Conservation (phyloP, 441 rosid species). For the Daphne laureola region DNA sequence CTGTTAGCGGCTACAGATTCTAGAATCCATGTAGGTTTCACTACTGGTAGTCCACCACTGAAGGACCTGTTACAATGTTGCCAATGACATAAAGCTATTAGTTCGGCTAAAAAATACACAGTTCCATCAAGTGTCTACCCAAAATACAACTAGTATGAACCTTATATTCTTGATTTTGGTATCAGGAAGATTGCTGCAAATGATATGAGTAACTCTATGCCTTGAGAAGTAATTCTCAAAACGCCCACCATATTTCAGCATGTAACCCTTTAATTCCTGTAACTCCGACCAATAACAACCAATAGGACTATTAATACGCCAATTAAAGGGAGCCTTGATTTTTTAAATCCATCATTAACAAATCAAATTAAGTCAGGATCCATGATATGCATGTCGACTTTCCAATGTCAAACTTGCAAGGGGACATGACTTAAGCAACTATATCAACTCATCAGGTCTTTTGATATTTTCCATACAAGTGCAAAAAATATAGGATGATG, state of each 20-base stretch:
- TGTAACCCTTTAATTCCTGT: conserved; percentile 64
- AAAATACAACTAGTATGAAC: conserved; percentile 22
- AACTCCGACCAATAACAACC: conserved; percentile 6
- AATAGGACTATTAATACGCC: too few species aligned
- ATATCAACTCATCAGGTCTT: too few species aligned
- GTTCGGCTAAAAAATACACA: background rate
- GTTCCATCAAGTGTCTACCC: background rate
- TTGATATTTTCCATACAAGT: too few species aligned
- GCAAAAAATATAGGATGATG: too few species aligned
- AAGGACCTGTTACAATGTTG: conserved; percentile 50
- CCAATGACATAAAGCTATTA: conserved; percentile 7
- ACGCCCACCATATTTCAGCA: conserved; percentile 70
- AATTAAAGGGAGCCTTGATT: too few species aligned
- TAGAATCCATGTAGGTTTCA: conserved; percentile 83
- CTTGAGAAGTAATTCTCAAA: conserved; percentile 84
- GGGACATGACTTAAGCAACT: too few species aligned
- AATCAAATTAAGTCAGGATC: too few species aligned
- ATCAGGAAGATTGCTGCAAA: conserved; percentile 87
- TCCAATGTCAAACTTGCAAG: too few species aligned
- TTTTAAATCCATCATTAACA: too few species aligned
- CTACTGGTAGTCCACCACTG: conserved; percentile 87
- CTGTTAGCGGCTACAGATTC: conserved; percentile 73
- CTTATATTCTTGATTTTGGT: conserved; percentile 83
- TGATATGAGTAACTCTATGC: conserved; percentile 69
- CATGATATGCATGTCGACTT: too few species aligned